Percentiles rank a stretch among this genome's conserved stretches.
phyloP scores from a whole-genome alignment of 1,139 yeast species.

The Scheffersomyces cryptocercus region DNA sequence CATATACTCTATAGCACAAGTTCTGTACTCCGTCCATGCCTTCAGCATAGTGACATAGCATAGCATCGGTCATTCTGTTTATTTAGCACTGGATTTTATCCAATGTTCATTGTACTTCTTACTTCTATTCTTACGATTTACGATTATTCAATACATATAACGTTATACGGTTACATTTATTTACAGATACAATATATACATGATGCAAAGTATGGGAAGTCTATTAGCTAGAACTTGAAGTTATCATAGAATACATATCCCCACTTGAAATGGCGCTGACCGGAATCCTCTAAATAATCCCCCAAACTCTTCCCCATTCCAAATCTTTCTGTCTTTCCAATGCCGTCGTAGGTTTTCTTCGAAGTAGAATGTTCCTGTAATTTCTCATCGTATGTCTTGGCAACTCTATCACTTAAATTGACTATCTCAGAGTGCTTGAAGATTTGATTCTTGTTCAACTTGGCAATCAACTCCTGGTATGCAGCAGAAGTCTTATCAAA shows the following conservation, averaged over 20 bases:
- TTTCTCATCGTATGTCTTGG: conserved; percentile 6
- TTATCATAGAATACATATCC: conserved; percentile 32
- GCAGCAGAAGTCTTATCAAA: conserved; percentile 20
- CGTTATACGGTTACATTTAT: too few species aligned
- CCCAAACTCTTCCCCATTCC: conserved; percentile 35
- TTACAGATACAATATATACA: too few species aligned
- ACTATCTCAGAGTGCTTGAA: conserved; percentile 40
- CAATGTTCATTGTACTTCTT: too few species aligned
- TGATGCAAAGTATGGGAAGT: too few species aligned
- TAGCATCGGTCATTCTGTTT: too few species aligned
- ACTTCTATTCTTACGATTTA: too few species aligned
- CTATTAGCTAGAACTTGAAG: conserved; percentile 14
- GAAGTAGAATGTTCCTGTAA: conserved; percentile 1
- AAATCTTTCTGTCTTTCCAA: conserved; percentile 26
- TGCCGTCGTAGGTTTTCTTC: conserved; percentile 16
- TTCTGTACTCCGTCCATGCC: too few species aligned
- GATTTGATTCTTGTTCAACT: conserved; percentile 20
- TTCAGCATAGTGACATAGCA: too few species aligned
- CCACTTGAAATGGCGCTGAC: conserved; percentile 25
- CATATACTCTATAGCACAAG: too few species aligned
- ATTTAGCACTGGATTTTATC: too few species aligned
- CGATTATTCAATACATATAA: too few species aligned
- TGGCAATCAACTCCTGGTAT: conserved; percentile 16
- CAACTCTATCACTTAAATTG: conserved; percentile 10
- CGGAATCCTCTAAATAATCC: conserved; percentile 29